These are phyloP conservation scores for Pulveroboletus sp. DNA, from an alignment of 768 basidiomycete species.

Conservation along the genomic window DNA sequence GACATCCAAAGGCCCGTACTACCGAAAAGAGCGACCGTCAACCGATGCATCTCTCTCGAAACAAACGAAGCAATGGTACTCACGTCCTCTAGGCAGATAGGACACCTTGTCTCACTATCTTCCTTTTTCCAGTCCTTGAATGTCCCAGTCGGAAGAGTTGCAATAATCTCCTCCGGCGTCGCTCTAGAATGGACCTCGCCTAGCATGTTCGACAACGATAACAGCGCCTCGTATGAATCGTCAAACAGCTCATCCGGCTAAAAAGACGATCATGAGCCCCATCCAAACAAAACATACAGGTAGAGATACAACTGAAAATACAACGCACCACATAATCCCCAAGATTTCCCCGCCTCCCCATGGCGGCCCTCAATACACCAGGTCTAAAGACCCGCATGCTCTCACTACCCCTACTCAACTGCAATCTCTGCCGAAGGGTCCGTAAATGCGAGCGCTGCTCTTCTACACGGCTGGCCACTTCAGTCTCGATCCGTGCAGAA, in stretches of 20 bases:
- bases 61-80: constrained; percentile 23
- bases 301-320: not conserved
- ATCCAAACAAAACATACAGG: not conserved
- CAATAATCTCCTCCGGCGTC: constrained; percentile 58
- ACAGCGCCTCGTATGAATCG: constrained; percentile 64
- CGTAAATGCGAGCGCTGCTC: constrained; percentile 23
- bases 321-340: constrained; percentile 54
- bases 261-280: constrained; percentile 4
- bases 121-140: constrained; percentile 66
- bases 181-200: constrained; percentile 67
- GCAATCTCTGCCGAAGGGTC: constrained; percentile 25
- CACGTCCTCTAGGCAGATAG: constrained; percentile 83
- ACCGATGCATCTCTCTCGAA: not conserved
- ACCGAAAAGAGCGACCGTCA: constrained; percentile 6
- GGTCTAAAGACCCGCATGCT: constrained; percentile 20
- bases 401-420: constrained; percentile 23
- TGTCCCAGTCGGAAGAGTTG: constrained; percentile 51
- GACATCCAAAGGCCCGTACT: constrained; percentile 63
- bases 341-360: constrained; percentile 22
- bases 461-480: constrained; percentile 8
- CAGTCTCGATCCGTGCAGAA: constrained; percentile 5
- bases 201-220: constrained; percentile 52
- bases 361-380: constrained; percentile 20
- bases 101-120: constrained; percentile 70
- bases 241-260: constrained; percentile 78